A percentile compares a stretch with the other conserved stretches of the same genome.
Conservation (phyloP, 768 basidiomycete species). For the Amanita polypyramis region DNA sequence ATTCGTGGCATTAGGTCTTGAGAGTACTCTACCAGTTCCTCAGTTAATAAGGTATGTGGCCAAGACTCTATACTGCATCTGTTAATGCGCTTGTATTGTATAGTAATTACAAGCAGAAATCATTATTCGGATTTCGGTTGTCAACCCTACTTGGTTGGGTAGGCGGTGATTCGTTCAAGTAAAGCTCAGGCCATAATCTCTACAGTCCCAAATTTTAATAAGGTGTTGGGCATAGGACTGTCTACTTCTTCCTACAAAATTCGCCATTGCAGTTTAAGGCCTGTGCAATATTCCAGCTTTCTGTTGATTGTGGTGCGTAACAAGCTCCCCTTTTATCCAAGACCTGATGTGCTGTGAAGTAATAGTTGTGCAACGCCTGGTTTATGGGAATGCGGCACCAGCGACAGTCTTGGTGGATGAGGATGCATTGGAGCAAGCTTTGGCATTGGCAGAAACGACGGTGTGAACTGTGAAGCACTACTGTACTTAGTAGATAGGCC, state of each 20-base stretch:
- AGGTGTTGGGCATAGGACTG: slow-evolving; percentile 34
- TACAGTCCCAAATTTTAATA: not conserved
- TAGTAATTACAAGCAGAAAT: slow-evolving; percentile 72
- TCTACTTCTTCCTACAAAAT: slow-evolving; percentile 68
- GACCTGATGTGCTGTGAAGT: slow-evolving; percentile 26
- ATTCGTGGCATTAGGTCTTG: slow-evolving; percentile 70
- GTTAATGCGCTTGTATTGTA: not conserved
- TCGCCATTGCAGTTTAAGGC: slow-evolving; percentile 75
- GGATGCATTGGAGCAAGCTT: slow-evolving; percentile 67
- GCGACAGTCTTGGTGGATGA: slow-evolving; percentile 35
- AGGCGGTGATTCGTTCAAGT: slow-evolving; percentile 85
- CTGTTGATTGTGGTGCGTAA: slow-evolving; percentile 61
- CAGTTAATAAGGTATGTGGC: slow-evolving; percentile 59
- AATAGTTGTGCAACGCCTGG: slow-evolving; percentile 62
- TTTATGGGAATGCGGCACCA: slow-evolving; percentile 68
- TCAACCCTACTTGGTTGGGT: slow-evolving; percentile 79
- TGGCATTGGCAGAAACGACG: slow-evolving; percentile 55
- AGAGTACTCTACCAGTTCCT: slow-evolving; percentile 80
- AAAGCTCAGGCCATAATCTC: not conserved
- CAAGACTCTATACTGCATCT: slow-evolving; percentile 1
- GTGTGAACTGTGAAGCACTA: too few species aligned
- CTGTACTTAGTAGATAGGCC: too few species aligned
- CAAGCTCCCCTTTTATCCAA: slow-evolving; percentile 3
- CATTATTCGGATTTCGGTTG: slow-evolving; percentile 76
- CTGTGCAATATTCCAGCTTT: slow-evolving; percentile 77